Evolutionary conservation across 2,329 filamentous ascomycete genomes (phyloP).

Genomic region (Pyrenophora seminiperda): DNA sequence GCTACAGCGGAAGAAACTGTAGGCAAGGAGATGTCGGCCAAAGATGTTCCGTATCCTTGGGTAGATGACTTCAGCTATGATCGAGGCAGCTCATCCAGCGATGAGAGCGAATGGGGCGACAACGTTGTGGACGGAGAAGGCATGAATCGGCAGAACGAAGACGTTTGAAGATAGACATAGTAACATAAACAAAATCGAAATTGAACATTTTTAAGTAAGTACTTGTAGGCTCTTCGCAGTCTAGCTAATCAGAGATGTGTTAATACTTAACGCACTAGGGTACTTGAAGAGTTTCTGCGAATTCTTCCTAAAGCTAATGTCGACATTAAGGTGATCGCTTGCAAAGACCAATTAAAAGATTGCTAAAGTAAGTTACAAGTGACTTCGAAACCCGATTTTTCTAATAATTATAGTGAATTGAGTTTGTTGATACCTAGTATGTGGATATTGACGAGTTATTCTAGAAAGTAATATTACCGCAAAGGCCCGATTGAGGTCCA

Average conservation of each 20-base stretch:
- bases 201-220: constrained; percentile 2
- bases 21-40: neutral
- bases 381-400: neutral
- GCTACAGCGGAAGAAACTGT: constrained; percentile 2
- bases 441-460: constrained; percentile 1
- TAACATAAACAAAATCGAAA: constrained; percentile 4
- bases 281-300: constrained; percentile 1
- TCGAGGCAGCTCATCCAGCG: constrained; percentile 6
- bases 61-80: constrained; percentile 3
- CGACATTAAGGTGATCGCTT: neutral
- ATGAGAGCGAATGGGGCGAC: constrained; percentile 6
- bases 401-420: constrained; percentile 1
- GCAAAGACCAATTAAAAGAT: neutral
- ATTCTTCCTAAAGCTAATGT: neutral
- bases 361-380: constrained; percentile 1
- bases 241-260: neutral
- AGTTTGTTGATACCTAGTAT: neutral
- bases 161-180: constrained; percentile 9
- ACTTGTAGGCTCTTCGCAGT: neutral
- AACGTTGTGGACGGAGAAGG: constrained; percentile 7
- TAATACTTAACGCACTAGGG: constrained; percentile 1
- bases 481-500: constrained; percentile 3
- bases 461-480: constrained; percentile 8
- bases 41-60: constrained; percentile 3
- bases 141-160: constrained; percentile 10